Evolutionary conservation across 257 asterid genomes (phyloP).

Genomic region (Capsicum baccatum): DNA sequence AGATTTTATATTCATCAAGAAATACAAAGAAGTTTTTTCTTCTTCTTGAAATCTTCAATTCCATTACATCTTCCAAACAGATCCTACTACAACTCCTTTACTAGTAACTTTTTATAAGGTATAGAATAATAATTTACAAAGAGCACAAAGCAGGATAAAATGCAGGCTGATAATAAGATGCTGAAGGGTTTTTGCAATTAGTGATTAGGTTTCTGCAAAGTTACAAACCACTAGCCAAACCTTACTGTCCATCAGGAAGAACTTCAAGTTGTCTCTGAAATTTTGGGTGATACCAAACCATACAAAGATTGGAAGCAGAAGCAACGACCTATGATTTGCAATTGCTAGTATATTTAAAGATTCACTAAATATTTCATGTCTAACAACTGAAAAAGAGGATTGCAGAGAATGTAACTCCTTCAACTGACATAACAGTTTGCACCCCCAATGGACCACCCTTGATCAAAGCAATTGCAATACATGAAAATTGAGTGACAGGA

Average conservation of each 20-base stretch:
- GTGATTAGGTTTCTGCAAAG: background rate
- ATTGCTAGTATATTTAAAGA: background rate
- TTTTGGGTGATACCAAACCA: background rate
- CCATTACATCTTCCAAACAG: background rate
- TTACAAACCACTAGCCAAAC: background rate
- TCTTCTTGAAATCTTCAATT: background rate
- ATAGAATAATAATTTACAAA: background rate
- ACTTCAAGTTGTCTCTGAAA: background rate
- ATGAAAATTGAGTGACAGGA: background rate
- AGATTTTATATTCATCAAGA: background rate
- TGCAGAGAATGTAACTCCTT: background rate
- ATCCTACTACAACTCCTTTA: background rate
- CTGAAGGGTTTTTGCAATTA: background rate
- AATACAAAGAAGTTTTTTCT: background rate
- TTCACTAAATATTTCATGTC: background rate
- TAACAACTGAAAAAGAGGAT: constrained; percentile 12
- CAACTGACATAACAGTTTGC: constrained; percentile 13
- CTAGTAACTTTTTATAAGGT: too few relatives aligned
- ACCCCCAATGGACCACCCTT: background rate
- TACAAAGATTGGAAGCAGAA: constrained; percentile 16
- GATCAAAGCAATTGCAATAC: background rate
- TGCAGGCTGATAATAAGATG: background rate
- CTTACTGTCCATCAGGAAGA: background rate
- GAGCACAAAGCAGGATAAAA: background rate
- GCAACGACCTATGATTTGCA: background rate